Evolutionary conservation across 2,329 filamentous ascomycete species (phyloP), one percentile per base, ranked within the genome.

Genomic region (Diaporthe longicolla): DNA sequence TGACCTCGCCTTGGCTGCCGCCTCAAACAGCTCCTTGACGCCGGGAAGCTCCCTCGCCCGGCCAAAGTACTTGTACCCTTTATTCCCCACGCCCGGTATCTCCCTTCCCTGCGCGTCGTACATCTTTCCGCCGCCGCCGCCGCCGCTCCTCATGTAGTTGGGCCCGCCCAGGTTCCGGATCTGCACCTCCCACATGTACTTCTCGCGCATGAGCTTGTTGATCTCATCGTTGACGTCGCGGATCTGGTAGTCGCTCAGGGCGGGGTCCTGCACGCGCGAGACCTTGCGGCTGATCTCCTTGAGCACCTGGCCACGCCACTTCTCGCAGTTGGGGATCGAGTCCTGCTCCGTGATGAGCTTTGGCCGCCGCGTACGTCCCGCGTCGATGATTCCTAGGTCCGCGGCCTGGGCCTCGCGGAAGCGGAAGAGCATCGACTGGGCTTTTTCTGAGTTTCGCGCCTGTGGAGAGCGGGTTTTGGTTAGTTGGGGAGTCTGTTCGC

Each of bases 361-460:
- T 70, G 97, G 97, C 3, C 97, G 95, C 15, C 95, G 94, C 11
- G 95, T 93, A 76, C 95, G 94, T 74, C 95, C 94, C 37, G 93
- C 93, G 87, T 98, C 96, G 85, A 99, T 94, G 84, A 98, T 98
- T 81, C 96, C 96, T 63, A 98, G 90, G 85, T 98, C 95, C 77
- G 95, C 95, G 78, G 96, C 96, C 90, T 98, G 97, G 79, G 96
- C 94, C 81, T 97, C 97, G 83, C 97, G 95, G 89, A 99, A 99
- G 89, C 97, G 96, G 88, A 98, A 99, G 84, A 99, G 96, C 96
- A 99, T 99, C 63, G 95, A 98, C 88, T 99, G 97, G 81, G 97
- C 96, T 85, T 98, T 99, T 89, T 98, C 96, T 59, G 94, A 96
- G 85, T 98, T 98, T 82, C 96, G 96, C 81, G 96, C 95, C 96